phyloP scores from a whole-genome alignment of 2,329 filamentous ascomycete genomes.

The Chaetothyriales sp. region DNA sequence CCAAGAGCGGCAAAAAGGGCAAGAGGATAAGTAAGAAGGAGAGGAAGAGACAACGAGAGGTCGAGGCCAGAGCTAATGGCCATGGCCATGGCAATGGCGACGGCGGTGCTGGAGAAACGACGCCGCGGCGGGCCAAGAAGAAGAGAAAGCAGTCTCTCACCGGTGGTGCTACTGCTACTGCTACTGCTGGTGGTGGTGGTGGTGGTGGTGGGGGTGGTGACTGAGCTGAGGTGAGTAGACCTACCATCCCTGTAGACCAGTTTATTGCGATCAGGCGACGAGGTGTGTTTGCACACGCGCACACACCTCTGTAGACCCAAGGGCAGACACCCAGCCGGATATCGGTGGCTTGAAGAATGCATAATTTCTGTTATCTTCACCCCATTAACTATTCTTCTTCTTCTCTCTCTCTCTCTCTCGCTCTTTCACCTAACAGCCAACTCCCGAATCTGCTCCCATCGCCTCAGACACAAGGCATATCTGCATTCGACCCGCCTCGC shows the following conservation, averaged over 20 bases:
- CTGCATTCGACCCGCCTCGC: slow-evolving; percentile 1
- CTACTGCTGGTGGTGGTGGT: too few relatives aligned
- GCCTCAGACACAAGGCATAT: slow-evolving; percentile 4
- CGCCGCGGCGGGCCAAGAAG: background rate
- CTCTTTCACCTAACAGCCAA: background rate
- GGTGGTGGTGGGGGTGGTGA: background rate
- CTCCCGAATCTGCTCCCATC: slow-evolving; percentile 7
- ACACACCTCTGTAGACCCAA: background rate
- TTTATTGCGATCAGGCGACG: background rate
- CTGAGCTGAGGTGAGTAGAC: background rate
- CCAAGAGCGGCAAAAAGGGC: slow-evolving; percentile 1
- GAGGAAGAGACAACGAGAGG: background rate
- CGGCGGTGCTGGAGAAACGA: background rate
- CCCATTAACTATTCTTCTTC: too few relatives aligned
- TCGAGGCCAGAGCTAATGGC: background rate
- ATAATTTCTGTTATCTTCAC: background rate
- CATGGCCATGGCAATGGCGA: too few relatives aligned
- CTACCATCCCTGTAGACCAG: background rate
- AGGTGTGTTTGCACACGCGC: background rate
- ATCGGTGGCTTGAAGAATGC: background rate
- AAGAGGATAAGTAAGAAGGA: slow-evolving; percentile 3
- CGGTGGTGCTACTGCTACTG: background rate
- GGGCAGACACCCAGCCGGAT: background rate
- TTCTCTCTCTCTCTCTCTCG: background rate
- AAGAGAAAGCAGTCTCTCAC: background rate